Evolutionary conservation across 2,329 filamentous ascomycete genomes (phyloP).

Genomic region (Neofusicoccum sp.): DNA sequence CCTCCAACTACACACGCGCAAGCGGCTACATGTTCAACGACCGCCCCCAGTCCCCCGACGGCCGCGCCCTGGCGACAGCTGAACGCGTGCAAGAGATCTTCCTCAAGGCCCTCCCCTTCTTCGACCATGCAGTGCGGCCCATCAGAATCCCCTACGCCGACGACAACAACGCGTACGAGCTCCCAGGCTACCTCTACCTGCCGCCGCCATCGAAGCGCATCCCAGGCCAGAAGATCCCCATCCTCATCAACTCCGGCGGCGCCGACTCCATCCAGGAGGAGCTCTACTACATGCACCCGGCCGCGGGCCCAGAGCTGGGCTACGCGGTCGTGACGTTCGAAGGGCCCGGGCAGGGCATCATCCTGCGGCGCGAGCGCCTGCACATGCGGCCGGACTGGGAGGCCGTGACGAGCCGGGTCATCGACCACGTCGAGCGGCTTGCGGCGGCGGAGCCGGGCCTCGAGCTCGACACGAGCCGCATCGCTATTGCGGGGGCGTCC

Average conservation of each 20-base stretch:
- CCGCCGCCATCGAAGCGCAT: background rate
- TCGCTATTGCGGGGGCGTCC: background rate
- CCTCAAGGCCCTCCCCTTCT: background rate
- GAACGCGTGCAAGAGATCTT: background rate
- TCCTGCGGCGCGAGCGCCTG: background rate
- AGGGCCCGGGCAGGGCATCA: slow-evolving; percentile 9
- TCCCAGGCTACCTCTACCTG: slow-evolving; percentile 1
- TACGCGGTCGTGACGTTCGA: slow-evolving; percentile 13
- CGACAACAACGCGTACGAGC: background rate
- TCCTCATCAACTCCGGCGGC: background rate
- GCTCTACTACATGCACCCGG: background rate
- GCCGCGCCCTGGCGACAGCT: background rate
- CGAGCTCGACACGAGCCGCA: background rate
- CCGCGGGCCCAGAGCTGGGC: background rate
- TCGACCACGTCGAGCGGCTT: background rate
- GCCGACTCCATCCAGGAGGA: slow-evolving; percentile 21
- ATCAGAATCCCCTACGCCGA: background rate
- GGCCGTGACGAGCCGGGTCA: background rate
- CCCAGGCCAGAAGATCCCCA: background rate
- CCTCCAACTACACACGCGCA: slow-evolving; percentile 1
- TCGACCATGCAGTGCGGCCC: background rate
- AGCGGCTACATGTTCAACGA: background rate
- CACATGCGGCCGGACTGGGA: slow-evolving; percentile 5
- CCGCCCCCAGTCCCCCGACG: background rate
- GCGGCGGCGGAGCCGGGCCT: background rate